A percentile compares a stretch with the other conserved stretches of the same genome.
Evolutionary conservation across 2,329 filamentous ascomycete species (phyloP).

Genomic region (Aspergillus viridinutans): DNA sequence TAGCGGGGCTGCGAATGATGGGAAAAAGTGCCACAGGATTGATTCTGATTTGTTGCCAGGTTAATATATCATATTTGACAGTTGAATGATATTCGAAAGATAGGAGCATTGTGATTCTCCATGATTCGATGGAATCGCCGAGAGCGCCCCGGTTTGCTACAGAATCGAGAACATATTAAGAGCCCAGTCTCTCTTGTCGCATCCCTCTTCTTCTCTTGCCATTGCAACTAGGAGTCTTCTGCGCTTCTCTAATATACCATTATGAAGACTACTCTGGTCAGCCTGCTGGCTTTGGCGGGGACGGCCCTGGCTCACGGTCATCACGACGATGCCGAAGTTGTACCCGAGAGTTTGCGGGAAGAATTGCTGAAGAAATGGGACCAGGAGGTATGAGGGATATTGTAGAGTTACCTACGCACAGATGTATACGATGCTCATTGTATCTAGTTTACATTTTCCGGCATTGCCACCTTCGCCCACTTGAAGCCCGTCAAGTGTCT

Average conservation of each 20-base stretch:
- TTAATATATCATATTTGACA: background rate
- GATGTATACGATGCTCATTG: background rate
- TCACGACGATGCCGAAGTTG: slow-evolving; percentile 38
- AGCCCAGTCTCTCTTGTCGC: background rate
- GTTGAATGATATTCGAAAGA: background rate
- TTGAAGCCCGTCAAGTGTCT: slow-evolving; percentile 66
- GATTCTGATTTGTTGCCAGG: background rate
- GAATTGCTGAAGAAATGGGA: slow-evolving; percentile 47
- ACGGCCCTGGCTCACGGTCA: slow-evolving; percentile 34
- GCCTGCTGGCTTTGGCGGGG: slow-evolving; percentile 31
- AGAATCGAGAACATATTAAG: background rate
- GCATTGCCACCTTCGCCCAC: slow-evolving; percentile 72
- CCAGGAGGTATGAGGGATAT: slow-evolving; percentile 36
- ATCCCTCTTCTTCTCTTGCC: background rate
- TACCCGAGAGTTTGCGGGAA: slow-evolving; percentile 37
- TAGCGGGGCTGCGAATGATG: background rate
- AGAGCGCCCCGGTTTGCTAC: background rate
- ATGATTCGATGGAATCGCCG: background rate
- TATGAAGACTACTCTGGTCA: slow-evolving; percentile 30
- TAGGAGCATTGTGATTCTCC: background rate
- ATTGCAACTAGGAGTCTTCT: background rate
- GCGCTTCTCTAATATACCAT: background rate
- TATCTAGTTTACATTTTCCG: slow-evolving; percentile 61
- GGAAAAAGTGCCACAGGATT: background rate
- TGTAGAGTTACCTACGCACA: background rate